A percentile compares a stretch with the other conserved stretches of the same genome.
phyloP scores from a whole-genome alignment of 148 eudicot species.

The Rhododendron williamsianum region DNA sequence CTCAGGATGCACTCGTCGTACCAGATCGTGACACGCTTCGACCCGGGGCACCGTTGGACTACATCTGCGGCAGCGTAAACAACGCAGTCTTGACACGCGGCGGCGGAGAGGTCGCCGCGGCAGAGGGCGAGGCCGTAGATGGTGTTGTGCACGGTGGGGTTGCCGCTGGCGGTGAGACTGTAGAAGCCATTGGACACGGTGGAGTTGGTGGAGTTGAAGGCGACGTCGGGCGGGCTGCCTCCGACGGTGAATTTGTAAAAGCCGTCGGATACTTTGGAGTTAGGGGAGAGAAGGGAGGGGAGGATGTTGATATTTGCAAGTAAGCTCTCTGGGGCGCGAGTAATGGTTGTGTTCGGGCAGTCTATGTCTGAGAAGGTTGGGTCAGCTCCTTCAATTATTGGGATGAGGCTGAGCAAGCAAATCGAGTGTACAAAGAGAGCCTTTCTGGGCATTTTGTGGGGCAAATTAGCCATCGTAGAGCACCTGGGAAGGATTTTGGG shows the following conservation, averaged over 20 bases:
- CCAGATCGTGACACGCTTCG: too few relatives aligned
- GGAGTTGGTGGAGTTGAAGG: background rate
- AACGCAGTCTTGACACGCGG: background rate
- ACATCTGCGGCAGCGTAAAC: too few relatives aligned
- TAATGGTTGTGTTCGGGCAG: background rate
- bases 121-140: constrained; percentile 33
- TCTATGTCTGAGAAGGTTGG: background rate
- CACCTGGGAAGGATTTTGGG: background rate
- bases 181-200: background rate
- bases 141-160: background rate
- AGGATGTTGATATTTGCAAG: too few relatives aligned
- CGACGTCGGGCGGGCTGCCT: too few relatives aligned
- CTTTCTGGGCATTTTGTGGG: background rate
- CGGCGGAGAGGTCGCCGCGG: constrained; percentile 10
- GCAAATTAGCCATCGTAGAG: background rate
- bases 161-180: constrained; percentile 2
- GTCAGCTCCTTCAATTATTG: too few relatives aligned
- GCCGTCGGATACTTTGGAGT: too few relatives aligned
- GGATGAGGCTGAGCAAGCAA: background rate
- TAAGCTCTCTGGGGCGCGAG: too few relatives aligned
- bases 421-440: background rate
- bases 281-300: too few relatives aligned
- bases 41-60: too few relatives aligned
- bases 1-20: too few relatives aligned
- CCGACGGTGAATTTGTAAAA: too few relatives aligned